These are phyloP conservation scores for Elsinoe fawcettii DNA, from an alignment of 2,329 filamentous ascomycete species.

Conservation along the genomic window DNA sequence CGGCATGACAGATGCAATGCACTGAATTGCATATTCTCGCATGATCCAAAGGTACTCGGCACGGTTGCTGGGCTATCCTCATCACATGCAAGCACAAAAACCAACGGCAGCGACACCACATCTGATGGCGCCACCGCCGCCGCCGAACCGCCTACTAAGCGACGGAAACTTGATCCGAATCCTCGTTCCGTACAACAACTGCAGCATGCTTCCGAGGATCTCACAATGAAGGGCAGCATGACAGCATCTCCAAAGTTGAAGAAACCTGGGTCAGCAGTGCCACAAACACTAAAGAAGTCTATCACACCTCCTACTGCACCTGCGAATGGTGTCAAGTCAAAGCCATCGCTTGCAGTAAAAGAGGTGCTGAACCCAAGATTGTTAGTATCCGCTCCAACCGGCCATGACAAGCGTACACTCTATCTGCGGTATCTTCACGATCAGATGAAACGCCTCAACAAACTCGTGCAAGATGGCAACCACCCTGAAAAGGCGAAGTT, in stretches of 20 bases:
- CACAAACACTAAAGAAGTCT: slow-evolving; percentile 15
- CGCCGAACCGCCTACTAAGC: slow-evolving; percentile 21
- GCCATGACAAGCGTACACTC: slow-evolving; percentile 27
- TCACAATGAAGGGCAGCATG: not conserved
- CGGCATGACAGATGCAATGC: slow-evolving; percentile 43
- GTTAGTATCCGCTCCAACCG: slow-evolving; percentile 45
- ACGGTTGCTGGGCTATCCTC: not conserved
- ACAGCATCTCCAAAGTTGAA: not conserved
- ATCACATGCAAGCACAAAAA: not conserved
- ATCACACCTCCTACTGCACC: slow-evolving; percentile 17
- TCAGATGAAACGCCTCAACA: slow-evolving; percentile 60
- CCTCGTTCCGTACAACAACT: slow-evolving; percentile 14
- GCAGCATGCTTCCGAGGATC: slow-evolving; percentile 8
- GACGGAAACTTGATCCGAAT: slow-evolving; percentile 26
- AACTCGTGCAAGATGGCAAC: slow-evolving; percentile 48
- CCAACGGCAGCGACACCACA: not conserved
- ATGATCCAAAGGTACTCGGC: slow-evolving; percentile 30
- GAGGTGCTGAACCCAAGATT: slow-evolving; percentile 57
- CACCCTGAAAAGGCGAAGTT: slow-evolving; percentile 47
- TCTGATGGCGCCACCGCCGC: not conserved
- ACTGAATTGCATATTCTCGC: slow-evolving; percentile 52
- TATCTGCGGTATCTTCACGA: slow-evolving; percentile 55
- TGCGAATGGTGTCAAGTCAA: slow-evolving; percentile 1
- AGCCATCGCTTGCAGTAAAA: slow-evolving; percentile 8
- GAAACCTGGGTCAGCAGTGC: not conserved